These are phyloP conservation scores for Tilletia caries DNA, from an alignment of 1,284 basidiomycete species.

Conservation along the genomic window DNA sequence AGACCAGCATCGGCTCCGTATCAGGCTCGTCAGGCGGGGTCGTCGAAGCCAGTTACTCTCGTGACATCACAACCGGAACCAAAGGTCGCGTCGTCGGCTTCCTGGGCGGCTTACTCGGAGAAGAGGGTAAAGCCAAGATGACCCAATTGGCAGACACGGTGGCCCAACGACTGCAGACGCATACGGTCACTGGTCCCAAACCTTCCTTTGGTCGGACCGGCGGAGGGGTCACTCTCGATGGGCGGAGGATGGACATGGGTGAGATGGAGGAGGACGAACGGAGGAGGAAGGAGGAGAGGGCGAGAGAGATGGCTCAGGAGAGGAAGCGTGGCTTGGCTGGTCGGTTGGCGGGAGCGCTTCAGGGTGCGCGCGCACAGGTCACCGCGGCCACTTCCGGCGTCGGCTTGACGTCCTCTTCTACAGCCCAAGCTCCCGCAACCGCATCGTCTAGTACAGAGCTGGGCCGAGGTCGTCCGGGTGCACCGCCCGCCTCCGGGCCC, in stretches of 20 bases:
- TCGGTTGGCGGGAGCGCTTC: conserved; percentile 1
- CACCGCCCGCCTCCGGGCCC: not conserved
- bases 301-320: conserved; percentile 2
- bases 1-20: conserved; percentile 13
- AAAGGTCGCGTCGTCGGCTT: conserved; percentile 48
- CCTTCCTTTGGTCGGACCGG: conserved; percentile 38
- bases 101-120: conserved; percentile 48
- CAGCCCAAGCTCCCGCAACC: no score
- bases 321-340: not conserved
- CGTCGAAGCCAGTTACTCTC: conserved; percentile 45
- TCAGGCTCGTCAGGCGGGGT: conserved; percentile 22
- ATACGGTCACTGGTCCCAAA: conserved; percentile 47
- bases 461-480: conserved; percentile 1
- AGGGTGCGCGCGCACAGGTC: not conserved
- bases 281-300: conserved; percentile 7
- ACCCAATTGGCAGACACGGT: conserved; percentile 49
- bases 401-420: not conserved
- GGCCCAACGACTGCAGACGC: conserved; percentile 44
- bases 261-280: conserved; percentile 11
- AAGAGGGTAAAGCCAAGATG: conserved; percentile 51
- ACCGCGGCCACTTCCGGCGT: not conserved
- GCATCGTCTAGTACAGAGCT: not conserved
- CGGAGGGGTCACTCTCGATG: conserved; percentile 5
- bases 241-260: conserved; percentile 6
- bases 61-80: conserved; percentile 46